Conservation (phyloP, 345 rosid genomes). For the Citrus sinensis region DVS_A1.0 CM039164.1:22102001-22102500, state of each 20-base stretch:
- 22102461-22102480: slow-evolving; percentile 29
- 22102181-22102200: accelerated
- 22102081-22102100: too few species aligned
- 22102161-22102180: too few species aligned
- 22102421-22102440: neutral
- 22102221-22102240: accelerated
- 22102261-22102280: slow-evolving; percentile 51
- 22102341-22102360: slow-evolving; percentile 40
- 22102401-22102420: too few species aligned
- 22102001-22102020: slow-evolving; percentile 54
- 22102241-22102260: neutral
- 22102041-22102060: neutral
- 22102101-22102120: too few species aligned
- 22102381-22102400: too few species aligned
- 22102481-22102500: slow-evolving; percentile 80
- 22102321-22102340: slow-evolving; percentile 79
- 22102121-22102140: accelerated
- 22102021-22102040: neutral
- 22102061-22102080: too few species aligned
- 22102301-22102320: slow-evolving; percentile 76
- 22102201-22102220: too few species aligned
- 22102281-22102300: slow-evolving; percentile 69
- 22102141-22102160: accelerated
- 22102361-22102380: too few species aligned
- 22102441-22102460: neutral